These are phyloP conservation scores for Aquilaria yunnanensis DNA, from an alignment of 345 rosid genomes.

Conservation along the genomic window DNA sequence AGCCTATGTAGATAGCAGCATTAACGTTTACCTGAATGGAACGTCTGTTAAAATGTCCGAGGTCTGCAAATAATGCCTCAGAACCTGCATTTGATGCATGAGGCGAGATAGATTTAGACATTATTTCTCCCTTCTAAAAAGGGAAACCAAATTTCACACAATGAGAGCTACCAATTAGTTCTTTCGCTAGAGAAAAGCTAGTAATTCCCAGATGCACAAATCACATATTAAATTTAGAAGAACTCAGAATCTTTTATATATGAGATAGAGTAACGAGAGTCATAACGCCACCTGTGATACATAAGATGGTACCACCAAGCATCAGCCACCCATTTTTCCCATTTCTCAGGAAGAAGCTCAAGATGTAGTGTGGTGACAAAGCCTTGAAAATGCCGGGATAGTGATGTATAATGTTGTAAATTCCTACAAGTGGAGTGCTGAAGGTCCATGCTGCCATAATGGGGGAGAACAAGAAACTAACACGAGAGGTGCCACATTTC, in stretches of 20 bases:
- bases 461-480: conserved; percentile 85
- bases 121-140: neutral
- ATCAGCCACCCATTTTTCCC: conserved; percentile 71
- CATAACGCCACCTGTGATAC: conserved; percentile 52
- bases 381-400: conserved; percentile 77
- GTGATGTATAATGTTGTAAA: conserved; percentile 61
- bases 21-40: conserved; percentile 47
- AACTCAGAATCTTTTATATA: no score
- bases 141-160: neutral
- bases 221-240: no score
- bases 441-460: conserved; percentile 85
- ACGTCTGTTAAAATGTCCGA: conserved; percentile 66
- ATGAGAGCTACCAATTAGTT: neutral
- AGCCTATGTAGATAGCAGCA: neutral
- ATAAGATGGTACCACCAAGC: conserved; percentile 81
- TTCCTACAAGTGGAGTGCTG: conserved; percentile 64
- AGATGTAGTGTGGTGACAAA: conserved; percentile 61
- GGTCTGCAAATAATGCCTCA: conserved; percentile 87
- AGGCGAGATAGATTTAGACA: neutral
- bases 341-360: conserved; percentile 55
- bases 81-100: conserved; percentile 42
- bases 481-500: conserved; percentile 75
- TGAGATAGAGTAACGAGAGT: no score
- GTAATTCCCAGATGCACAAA: neutral
- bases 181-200: neutral